Evolutionary conservation across 2,329 filamentous ascomycete genomes (phyloP).

Genomic region (Macrophomina pseudophaseolina): DNA sequence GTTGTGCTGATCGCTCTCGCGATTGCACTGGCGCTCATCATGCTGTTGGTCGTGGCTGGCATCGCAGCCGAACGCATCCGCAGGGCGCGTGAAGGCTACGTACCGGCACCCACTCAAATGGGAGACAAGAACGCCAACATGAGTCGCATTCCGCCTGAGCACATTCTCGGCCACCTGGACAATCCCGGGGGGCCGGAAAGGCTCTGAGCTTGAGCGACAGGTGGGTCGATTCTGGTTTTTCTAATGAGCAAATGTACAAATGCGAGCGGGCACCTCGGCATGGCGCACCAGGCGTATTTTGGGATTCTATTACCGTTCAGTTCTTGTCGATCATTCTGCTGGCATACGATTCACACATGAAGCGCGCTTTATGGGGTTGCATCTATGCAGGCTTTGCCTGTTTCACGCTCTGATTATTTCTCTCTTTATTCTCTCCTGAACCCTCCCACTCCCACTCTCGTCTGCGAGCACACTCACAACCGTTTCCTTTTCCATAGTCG

Average conservation of each 20-base stretch:
- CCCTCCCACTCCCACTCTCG: conserved; percentile 15
- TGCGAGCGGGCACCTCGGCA: conserved; percentile 23
- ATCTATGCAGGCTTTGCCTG: conserved; percentile 22
- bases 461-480: conserved; percentile 9
- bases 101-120: conserved; percentile 70
- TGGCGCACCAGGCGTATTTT: conserved; percentile 20
- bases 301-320: conserved; percentile 1
- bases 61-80: conserved; percentile 76
- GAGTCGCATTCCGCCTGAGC: conserved; percentile 56
- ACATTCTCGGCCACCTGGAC: conserved; percentile 43
- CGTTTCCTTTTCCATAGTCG: conserved; percentile 16
- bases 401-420: conserved; percentile 4
- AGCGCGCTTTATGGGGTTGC: conserved; percentile 9
- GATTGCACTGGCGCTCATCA: conserved; percentile 76
- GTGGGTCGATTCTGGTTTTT: conserved; percentile 29
- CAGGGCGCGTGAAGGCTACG: conserved; percentile 79
- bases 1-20: conserved; percentile 81
- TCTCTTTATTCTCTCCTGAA: conserved; percentile 16
- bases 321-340: conserved; percentile 24
- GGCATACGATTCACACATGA: conserved; percentile 20
- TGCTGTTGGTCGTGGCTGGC: conserved; percentile 76
- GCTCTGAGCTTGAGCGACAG: conserved; percentile 30
- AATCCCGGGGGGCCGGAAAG: conserved; percentile 39
- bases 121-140: conserved; percentile 54
- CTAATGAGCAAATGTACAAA: conserved; percentile 23